phyloP scores from a whole-genome alignment of 441 rosid genomes.

The Hura crepitans region DNA sequence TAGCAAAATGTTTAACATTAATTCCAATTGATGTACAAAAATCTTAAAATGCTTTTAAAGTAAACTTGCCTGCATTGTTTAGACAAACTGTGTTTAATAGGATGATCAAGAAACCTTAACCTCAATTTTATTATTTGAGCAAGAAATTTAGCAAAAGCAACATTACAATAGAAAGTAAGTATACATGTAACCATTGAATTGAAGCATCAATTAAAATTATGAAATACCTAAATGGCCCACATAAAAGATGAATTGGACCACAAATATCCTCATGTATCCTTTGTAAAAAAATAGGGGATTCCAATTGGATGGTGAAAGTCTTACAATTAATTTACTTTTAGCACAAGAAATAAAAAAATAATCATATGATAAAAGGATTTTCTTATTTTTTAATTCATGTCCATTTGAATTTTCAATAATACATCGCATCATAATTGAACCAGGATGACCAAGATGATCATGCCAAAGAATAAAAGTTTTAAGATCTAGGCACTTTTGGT shows the following conservation, averaged over 20 bases:
- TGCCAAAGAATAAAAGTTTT: not conserved
- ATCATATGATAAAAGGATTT: too few species aligned
- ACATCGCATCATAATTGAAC: not conserved
- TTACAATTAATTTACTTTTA: not conserved
- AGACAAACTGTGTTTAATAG: too few species aligned
- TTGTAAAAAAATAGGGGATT: too few species aligned
- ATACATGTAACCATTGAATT: not conserved
- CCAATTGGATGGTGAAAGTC: not conserved
- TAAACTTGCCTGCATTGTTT: too few species aligned
- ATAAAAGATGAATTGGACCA: not conserved
- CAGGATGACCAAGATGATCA: not conserved
- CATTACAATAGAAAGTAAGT: not conserved
- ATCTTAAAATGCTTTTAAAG: too few species aligned
- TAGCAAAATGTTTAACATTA: too few species aligned
- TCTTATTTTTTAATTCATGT: not conserved
- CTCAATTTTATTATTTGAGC: not conserved
- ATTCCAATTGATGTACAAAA: too few species aligned
- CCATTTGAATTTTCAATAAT: not conserved
- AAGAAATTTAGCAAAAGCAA: conserved; percentile 3
- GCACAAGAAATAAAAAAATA: not conserved
- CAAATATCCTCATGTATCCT: too few species aligned
- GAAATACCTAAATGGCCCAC: not conserved
- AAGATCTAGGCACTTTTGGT: not conserved
- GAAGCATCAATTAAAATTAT: not conserved
- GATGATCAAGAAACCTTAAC: too few species aligned